Percentiles rank a stretch among this genome's conserved stretches.
Evolutionary conservation across 1,284 basidiomycete species (phyloP).

Genomic region (Phellinidium pouzarii): DNA sequence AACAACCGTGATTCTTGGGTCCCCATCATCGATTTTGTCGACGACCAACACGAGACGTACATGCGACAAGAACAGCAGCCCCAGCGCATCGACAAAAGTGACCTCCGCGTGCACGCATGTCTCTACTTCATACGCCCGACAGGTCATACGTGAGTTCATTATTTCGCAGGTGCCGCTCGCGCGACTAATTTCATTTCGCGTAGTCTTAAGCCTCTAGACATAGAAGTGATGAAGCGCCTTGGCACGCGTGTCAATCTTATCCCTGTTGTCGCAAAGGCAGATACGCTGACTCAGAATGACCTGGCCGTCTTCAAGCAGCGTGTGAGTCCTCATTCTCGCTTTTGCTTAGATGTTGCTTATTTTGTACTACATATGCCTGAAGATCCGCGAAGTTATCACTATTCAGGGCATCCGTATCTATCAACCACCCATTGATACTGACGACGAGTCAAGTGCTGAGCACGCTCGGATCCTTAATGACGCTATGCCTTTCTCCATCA

Average conservation of each 20-base stretch:
- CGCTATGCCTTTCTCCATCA: slow-evolving; percentile 98
- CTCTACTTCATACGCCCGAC: slow-evolving; percentile 97
- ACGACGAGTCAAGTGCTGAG: slow-evolving; percentile 85
- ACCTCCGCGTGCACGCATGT: slow-evolving; percentile 95
- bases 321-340: slow-evolving; percentile 40
- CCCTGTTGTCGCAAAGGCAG: slow-evolving; percentile 96
- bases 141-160: slow-evolving; percentile 78
- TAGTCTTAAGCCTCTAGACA: slow-evolving; percentile 94
- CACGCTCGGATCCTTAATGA: slow-evolving; percentile 83
- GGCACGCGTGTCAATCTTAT: slow-evolving; percentile 96
- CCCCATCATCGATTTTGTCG: slow-evolving; percentile 98
- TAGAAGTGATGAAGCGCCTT: slow-evolving; percentile 98
- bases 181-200: slow-evolving; percentile 8
- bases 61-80: slow-evolving; percentile 99
- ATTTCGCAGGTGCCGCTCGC: slow-evolving; percentile 1
- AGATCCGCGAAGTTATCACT: slow-evolving; percentile 87
- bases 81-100: slow-evolving; percentile 86
- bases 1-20: slow-evolving; percentile 99
- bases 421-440: slow-evolving; percentile 85
- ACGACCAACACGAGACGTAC: slow-evolving; percentile 99
- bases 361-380: slow-evolving; percentile 15
- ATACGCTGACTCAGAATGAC: slow-evolving; percentile 93
- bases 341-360: slow-evolving; percentile 13
- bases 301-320: slow-evolving; percentile 89
- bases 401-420: slow-evolving; percentile 95